These are phyloP conservation scores for Cadophora gregata DNA, from an alignment of 2,329 filamentous ascomycete genomes.

Conservation along the genomic window DNA sequence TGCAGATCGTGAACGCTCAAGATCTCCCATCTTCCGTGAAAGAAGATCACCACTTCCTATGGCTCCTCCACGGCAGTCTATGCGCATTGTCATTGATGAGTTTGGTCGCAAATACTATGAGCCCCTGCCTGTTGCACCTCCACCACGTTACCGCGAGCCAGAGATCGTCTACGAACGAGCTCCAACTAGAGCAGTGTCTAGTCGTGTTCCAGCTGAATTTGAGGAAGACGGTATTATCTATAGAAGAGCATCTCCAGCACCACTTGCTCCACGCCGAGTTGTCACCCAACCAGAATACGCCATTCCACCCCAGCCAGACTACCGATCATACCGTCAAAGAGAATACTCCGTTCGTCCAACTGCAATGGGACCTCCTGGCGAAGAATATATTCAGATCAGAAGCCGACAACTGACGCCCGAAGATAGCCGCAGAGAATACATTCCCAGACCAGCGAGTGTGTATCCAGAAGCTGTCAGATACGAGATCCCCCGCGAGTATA, in stretches of 20 bases:
- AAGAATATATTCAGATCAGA: constrained; percentile 54
- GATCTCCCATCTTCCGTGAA: constrained; percentile 53
- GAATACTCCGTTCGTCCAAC: constrained; percentile 61
- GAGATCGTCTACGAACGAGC: constrained; percentile 70
- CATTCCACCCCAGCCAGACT: constrained; percentile 50
- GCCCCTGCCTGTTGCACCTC: constrained; percentile 57
- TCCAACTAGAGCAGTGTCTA: constrained; percentile 39
- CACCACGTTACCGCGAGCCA: constrained; percentile 54
- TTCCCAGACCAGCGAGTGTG: constrained; percentile 55
- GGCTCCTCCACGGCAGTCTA: constrained; percentile 54
- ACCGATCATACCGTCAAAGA: constrained; percentile 60
- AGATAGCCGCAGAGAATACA: constrained; percentile 58
- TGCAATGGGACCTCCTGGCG: constrained; percentile 37
- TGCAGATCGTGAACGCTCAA: constrained; percentile 54
- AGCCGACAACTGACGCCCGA: constrained; percentile 47
- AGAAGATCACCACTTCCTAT: constrained; percentile 57
- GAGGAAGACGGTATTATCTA: constrained; percentile 49
- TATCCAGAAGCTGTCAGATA: constrained; percentile 57
- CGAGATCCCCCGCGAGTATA: constrained; percentile 51
- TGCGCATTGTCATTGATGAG: constrained; percentile 80
- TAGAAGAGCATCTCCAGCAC: constrained; percentile 56
- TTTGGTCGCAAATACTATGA: constrained; percentile 82
- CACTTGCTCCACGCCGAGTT: constrained; percentile 58
- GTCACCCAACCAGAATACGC: constrained; percentile 68
- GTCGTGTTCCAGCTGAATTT: constrained; percentile 39